Base-by-base conservation (phyloP, 306 rosid genomes). In the Pyrus betulifolia region DNA sequence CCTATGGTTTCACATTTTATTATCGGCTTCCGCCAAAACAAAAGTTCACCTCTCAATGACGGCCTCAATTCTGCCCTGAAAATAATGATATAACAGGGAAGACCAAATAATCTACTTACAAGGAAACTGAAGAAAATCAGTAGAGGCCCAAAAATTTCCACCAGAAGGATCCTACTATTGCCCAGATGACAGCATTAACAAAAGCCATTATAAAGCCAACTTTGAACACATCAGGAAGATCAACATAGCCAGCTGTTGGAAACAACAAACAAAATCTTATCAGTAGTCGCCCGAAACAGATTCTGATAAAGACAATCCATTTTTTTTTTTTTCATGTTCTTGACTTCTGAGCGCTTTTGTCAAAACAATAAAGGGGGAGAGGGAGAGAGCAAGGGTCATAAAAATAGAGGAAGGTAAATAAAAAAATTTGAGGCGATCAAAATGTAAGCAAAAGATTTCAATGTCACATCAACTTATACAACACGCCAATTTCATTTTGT, bases 131-230 rank as follows among this genome's bases (percentile, higher is more conserved):
- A 57, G 55, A 51, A 74, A 71, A 38, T 92, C 91, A 95, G 72
- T 88, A 95, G 69, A 92, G 83, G 46, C 97, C 97, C 81, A 90
- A 86, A 87, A 95, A 82, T 83, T 91, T 95, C 97, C 99, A 95
- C 99, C 99, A 95, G 58, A 92, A 33, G 64, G 86, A 61, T 74
- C 97, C 99, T 68, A 87, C 93, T 25, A 83, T 79, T 42, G 76
- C 91, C 99, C 97, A 95, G 77, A 92, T 89, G 84, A 69, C 67
- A 60, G 91, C 91, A 74, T 95, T 95, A 62, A 95, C 31, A 25
- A 91, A 42, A 8, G 97, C 91, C 96, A 92, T 92, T 70, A 81
- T 75, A 18, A 95, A 88, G 13, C 97, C 99, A 11, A 82, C 51
- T 83, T 82, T 90, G 84, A 95, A 91, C 67, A 95, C 84, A 64